Percentiles rank a stretch among this genome's conserved stretches.
These are phyloP conservation scores for Coemansia sp. DNA, from an alignment of 192 early-diverging fungal species.

Conservation along the genomic window DNA sequence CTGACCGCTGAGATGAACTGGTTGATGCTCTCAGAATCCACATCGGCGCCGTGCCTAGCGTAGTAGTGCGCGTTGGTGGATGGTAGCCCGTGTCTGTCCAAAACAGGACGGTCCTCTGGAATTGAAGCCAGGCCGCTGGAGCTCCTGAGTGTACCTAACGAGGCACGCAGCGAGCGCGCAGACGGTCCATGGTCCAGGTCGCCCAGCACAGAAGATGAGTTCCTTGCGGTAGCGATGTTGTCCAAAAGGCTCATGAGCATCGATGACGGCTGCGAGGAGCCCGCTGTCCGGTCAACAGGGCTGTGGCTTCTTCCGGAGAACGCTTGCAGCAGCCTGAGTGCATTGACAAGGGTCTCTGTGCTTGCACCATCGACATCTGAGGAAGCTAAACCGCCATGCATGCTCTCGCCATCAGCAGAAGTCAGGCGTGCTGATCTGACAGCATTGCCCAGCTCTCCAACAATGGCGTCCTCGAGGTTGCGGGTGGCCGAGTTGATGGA, in stretches of 20 bases:
- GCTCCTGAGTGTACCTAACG: not conserved
- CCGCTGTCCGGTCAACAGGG: slow-evolving; percentile 10
- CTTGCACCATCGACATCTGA: slow-evolving; percentile 16
- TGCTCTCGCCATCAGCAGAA: not conserved
- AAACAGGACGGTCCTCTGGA: slow-evolving; percentile 5
- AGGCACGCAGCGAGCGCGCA: not conserved
- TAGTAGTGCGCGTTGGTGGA: not conserved
- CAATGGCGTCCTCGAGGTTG: slow-evolving; percentile 23
- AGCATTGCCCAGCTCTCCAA: slow-evolving; percentile 12
- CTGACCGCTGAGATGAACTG: slow-evolving; percentile 42
- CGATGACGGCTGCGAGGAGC: slow-evolving; percentile 7
- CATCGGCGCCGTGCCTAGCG: slow-evolving; percentile 4
- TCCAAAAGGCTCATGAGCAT: slow-evolving; percentile 24
- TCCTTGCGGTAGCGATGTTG: slow-evolving; percentile 16
- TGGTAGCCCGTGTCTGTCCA: not conserved
- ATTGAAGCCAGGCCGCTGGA: slow-evolving; percentile 13
- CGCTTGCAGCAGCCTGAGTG: slow-evolving; percentile 36
- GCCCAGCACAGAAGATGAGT: slow-evolving; percentile 1
- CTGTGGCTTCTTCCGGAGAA: slow-evolving; percentile 15
- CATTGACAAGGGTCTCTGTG: slow-evolving; percentile 40
- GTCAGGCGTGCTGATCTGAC: slow-evolving; percentile 6
- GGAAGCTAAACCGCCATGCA: not conserved
- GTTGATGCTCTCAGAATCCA: slow-evolving; percentile 23
- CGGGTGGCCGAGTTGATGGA: slow-evolving; percentile 13
- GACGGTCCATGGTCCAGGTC: not conserved